Base-by-base conservation (phyloP, 495 filamentous ascomycete genomes). In the Durotheca rogersii region DNA sequence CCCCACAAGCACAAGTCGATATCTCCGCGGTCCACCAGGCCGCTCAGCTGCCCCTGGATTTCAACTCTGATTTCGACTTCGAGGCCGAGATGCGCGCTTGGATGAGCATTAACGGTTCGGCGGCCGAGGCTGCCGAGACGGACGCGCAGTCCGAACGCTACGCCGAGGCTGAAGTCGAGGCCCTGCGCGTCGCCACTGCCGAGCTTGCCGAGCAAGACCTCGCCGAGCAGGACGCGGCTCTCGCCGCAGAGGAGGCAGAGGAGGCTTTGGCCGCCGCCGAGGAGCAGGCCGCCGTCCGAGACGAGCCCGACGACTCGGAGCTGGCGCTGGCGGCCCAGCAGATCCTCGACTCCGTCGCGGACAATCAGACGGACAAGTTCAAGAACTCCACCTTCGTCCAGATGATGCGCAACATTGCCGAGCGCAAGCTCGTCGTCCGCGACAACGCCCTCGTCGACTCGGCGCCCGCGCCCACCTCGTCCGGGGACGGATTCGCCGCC, bases 321-420 rank as follows among this genome's bases (percentile, higher is more conserved):
- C 56, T 76, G 1, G 70, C 70, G 6, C 53, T 41, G 12, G 72
- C 71, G 0, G 73, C 73, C 15, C 58, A 61, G 29, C 56, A 66
- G 16, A 71, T 76, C 20, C 47, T 76, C 18, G 41, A 61, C 29
- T 66, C 67, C 2, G 65, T 76, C 6, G 43, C 63, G 6, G 60
- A 59, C 38, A 69, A 74, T 46, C 32, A 60, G 21, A 67, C 65
- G 0, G 63, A 68, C 6, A 76, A 75, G 46, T 75, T 76, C 47
- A 69, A 64, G 39, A 67, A 72, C 20, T 76, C 73, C 6, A 53
- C 56, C 10, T 76, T 76, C 36, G 31, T 76, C 0, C 50, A 64
- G 29, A 54, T 76, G 17, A 75, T 76, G 73, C 65, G 67, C 19
- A 65, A 64, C 27, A 67, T 76, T 25, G 68, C 62, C 4, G 60